phyloP scores from a whole-genome alignment of 306 rosid species.

The Quercus gilva region DNA sequence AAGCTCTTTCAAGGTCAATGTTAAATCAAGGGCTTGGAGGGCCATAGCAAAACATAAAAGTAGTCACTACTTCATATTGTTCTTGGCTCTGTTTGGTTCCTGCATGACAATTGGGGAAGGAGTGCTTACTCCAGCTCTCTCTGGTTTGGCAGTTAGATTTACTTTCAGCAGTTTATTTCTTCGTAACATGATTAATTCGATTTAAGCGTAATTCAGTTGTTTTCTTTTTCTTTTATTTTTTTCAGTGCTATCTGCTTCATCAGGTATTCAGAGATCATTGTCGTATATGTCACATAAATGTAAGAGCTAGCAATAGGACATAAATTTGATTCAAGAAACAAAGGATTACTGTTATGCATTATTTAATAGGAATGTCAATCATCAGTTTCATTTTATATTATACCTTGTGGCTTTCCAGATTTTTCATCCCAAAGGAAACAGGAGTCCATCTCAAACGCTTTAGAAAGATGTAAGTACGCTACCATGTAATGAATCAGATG shows the following conservation, averaged over 20 bases:
- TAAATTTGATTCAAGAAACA: neutral
- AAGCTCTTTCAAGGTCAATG: slow-evolving; percentile 32
- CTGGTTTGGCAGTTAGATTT: slow-evolving; percentile 43
- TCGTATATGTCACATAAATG: slow-evolving; percentile 35
- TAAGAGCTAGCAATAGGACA: slow-evolving; percentile 32
- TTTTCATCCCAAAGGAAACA: slow-evolving; percentile 26
- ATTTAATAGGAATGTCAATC: neutral
- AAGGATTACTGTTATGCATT: neutral
- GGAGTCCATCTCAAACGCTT: slow-evolving; percentile 31
- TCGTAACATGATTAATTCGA: neutral
- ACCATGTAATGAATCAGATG: neutral
- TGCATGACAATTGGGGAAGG: slow-evolving; percentile 75
- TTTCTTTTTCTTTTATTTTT: slow-evolving; percentile 11
- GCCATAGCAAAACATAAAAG: slow-evolving; percentile 61
- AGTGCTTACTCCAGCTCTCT: slow-evolving; percentile 80
- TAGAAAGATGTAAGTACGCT: slow-evolving; percentile 51
- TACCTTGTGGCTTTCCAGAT: slow-evolving; percentile 46
- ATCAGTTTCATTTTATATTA: slow-evolving; percentile 9
- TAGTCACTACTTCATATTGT: slow-evolving; percentile 59
- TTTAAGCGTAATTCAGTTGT: neutral
- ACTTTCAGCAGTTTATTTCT: neutral
- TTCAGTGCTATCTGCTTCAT: slow-evolving; percentile 66
- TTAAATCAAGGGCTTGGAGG: slow-evolving; percentile 61
- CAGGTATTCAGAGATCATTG: slow-evolving; percentile 65
- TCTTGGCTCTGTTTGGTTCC: slow-evolving; percentile 72